Evolutionary conservation across 495 filamentous ascomycete genomes (phyloP).

Genomic region (Lasiosphaeriaceae sp.): DNA sequence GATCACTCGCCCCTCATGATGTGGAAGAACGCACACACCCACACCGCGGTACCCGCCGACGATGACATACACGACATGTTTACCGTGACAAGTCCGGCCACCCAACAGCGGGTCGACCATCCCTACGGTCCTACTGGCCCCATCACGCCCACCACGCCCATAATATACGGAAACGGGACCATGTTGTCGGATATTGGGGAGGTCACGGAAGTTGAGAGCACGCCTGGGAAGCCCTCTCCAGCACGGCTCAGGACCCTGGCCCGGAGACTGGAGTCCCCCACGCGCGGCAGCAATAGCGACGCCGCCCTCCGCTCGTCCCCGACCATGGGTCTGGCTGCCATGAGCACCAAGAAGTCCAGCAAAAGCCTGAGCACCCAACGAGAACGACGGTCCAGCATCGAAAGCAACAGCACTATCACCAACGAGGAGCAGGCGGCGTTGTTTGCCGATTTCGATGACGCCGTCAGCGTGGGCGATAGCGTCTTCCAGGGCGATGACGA

Average conservation of each 20-base stretch:
- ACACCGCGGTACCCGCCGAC: conserved; percentile 14
- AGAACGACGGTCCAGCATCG: conserved; percentile 41
- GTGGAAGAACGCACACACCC: conserved; percentile 42
- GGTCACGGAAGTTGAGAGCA: conserved; percentile 59
- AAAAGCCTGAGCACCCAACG: conserved; percentile 27
- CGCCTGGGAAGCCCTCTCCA: conserved; percentile 32
- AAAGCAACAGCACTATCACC: conserved; percentile 50
- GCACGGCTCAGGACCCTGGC: conserved; percentile 10
- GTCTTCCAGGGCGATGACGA: conserved; percentile 58
- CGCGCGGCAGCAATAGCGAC: conserved; percentile 17
- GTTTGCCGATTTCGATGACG: conserved; percentile 55
- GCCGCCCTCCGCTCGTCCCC: conserved; percentile 33
- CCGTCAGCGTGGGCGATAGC: conserved; percentile 53
- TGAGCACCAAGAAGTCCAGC: conserved; percentile 38
- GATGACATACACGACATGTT: conserved; percentile 33
- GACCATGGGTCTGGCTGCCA: conserved; percentile 25
- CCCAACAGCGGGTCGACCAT: conserved; percentile 17
- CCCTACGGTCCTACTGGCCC: conserved; percentile 46
- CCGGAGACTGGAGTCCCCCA: conserved; percentile 16
- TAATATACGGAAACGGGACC: conserved; percentile 58
- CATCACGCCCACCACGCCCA: conserved; percentile 52
- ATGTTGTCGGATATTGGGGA: conserved; percentile 73
- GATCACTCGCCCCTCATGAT: conserved; percentile 37
- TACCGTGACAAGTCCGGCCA: conserved; percentile 21
- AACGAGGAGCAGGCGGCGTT: conserved; percentile 38